Conservation (phyloP, 2,329 filamentous ascomycete species). For the Pyricularia sp. region DNA sequence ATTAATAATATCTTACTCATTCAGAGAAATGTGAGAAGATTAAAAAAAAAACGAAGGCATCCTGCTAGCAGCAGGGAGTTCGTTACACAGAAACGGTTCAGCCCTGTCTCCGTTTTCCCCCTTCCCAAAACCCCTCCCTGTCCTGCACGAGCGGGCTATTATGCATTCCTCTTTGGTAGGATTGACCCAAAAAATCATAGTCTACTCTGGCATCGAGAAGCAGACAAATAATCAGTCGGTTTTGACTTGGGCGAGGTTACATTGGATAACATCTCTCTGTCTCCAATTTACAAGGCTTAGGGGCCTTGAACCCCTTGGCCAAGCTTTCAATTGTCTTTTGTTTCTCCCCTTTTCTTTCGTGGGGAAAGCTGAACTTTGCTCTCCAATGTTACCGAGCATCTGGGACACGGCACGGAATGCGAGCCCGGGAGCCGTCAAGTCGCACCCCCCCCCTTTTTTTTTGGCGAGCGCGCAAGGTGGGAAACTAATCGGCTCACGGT, state of each 20-base stretch:
- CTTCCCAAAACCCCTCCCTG: background rate
- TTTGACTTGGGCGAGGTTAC: background rate
- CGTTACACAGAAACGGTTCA: background rate
- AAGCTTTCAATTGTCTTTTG: background rate
- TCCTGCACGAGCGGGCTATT: background rate
- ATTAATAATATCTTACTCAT: background rate
- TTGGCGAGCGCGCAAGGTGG: background rate
- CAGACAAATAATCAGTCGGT: background rate
- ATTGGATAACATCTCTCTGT: background rate
- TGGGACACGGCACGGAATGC: background rate
- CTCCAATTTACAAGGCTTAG: background rate
- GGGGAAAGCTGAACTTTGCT: background rate
- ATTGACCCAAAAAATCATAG: background rate
- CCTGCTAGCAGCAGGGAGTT: background rate
- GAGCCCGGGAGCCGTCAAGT: background rate
- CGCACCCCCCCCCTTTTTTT: no score
- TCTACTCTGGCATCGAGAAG: background rate
- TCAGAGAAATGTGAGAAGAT: background rate
- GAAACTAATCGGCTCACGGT: background rate
- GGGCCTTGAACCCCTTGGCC: background rate
- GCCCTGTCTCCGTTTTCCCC: background rate
- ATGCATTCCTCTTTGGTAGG: background rate
- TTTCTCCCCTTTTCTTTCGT: background rate
- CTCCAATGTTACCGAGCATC: background rate
- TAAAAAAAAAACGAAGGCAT: no score